Conservation (phyloP, 2,329 filamentous ascomycete genomes). For the Colletotrichum australisinense region DNA sequence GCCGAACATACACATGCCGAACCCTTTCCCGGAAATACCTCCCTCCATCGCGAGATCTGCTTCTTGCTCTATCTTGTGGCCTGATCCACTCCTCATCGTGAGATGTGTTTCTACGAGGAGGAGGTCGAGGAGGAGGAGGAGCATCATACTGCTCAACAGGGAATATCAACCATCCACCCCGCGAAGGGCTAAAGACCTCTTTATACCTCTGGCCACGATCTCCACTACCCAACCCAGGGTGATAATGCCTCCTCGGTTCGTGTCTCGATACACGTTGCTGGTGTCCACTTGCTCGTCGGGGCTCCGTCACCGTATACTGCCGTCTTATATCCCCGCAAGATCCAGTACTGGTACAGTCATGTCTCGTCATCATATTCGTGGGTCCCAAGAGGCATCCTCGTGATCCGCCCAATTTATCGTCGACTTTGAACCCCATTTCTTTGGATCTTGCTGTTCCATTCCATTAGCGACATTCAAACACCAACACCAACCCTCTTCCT, state of each 20-base stretch:
- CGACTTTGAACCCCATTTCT: constrained; percentile 13
- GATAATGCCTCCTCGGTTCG: too few species aligned
- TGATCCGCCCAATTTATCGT: not conserved
- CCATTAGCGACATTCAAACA: too few species aligned
- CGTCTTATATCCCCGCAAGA: not conserved
- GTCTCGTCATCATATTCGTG: not conserved
- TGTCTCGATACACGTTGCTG: too few species aligned
- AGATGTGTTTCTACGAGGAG: too few species aligned
- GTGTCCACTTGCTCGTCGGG: too few species aligned
- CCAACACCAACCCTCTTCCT: too few species aligned
- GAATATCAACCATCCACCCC: not conserved
- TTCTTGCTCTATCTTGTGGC: not conserved
- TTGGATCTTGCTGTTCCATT: constrained; percentile 13
- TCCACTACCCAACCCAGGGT: too few species aligned
- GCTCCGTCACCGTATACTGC: too few species aligned
- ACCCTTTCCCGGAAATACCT: not conserved
- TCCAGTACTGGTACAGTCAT: not conserved
- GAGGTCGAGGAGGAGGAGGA: too few species aligned
- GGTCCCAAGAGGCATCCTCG: not conserved
- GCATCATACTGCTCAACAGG: not conserved
- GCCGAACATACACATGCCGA: not conserved
- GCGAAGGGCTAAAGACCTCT: not conserved
- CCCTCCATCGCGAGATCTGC: not conserved
- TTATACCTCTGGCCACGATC: not conserved
- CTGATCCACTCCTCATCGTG: not conserved